Evolutionary conservation across 169 alveolate genomes (phyloP).

Genomic region (Plasmodium billcollinsi): DNA sequence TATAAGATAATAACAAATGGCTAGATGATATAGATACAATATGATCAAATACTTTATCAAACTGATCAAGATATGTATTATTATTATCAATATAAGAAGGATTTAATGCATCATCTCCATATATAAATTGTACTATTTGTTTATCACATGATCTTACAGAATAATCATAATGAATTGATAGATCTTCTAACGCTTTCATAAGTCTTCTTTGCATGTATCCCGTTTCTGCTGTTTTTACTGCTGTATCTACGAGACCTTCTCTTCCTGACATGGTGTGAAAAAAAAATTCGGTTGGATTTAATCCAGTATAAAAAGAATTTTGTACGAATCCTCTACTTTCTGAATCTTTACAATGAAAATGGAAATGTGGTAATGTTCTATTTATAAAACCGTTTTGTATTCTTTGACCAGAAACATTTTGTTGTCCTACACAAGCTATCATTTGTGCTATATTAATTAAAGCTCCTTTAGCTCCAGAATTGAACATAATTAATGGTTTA

Average conservation of each 20-base stretch:
- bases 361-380: conserved; percentile 98
- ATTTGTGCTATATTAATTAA: conserved; percentile 97
- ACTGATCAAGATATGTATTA: conserved; percentile 43
- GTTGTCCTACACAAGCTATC: conserved; percentile 99
- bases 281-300: conserved; percentile 98
- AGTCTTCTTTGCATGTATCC: conserved; percentile 99
- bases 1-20: conserved; percentile 16
- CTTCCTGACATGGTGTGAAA: conserved; percentile 99
- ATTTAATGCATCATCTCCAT: conserved; percentile 99
- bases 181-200: conserved; percentile 97
- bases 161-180: conserved; percentile 95
- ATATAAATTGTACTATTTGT: conserved; percentile 96
- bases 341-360: conserved; percentile 92
- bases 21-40: conserved; percentile 48
- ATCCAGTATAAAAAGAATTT: conserved; percentile 95
- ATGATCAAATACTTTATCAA: conserved; percentile 48
- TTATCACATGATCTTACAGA: conserved; percentile 97
- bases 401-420: conserved; percentile 95
- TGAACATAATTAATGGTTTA: conserved; percentile 97
- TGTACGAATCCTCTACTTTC: conserved; percentile 98
- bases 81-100: conserved; percentile 83
- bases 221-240: conserved; percentile 99
- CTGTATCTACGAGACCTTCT: conserved; percentile 99
- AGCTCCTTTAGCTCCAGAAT: conserved; percentile 99
- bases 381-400: conserved; percentile 97